phyloP scores from a whole-genome alignment of 2,329 filamentous ascomycete species.

The Bipolaris victoriae region DNA sequence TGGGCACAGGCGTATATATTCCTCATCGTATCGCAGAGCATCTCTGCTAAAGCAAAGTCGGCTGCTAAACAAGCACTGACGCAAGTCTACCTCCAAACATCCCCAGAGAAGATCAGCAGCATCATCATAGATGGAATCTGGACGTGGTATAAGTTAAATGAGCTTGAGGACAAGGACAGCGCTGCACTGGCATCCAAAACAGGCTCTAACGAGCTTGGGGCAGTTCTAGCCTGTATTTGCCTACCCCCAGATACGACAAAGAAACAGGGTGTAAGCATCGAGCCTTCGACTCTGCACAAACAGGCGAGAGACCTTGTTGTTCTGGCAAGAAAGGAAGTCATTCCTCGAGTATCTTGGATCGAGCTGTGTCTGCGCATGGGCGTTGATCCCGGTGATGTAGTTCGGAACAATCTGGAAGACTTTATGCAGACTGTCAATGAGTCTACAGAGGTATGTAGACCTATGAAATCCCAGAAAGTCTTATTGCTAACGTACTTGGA shows the following conservation, averaged over 20 bases:
- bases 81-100: slow-evolving; percentile 63
- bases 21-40: slow-evolving; percentile 67
- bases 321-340: slow-evolving; percentile 76
- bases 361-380: slow-evolving; percentile 79
- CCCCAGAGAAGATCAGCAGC: slow-evolving; percentile 64
- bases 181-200: slow-evolving; percentile 70
- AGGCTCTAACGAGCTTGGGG: slow-evolving; percentile 67
- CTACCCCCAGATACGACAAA: slow-evolving; percentile 60
- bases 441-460: slow-evolving; percentile 59
- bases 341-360: slow-evolving; percentile 86
- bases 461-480: slow-evolving; percentile 16
- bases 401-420: slow-evolving; percentile 65
- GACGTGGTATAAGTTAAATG: slow-evolving; percentile 74
- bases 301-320: slow-evolving; percentile 81
- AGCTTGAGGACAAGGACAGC: slow-evolving; percentile 77
- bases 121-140: slow-evolving; percentile 76
- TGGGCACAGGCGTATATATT: slow-evolving; percentile 92
- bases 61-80: slow-evolving; percentile 68
- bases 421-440: slow-evolving; percentile 72
- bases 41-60: slow-evolving; percentile 68
- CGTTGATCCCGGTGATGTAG: slow-evolving; percentile 81
- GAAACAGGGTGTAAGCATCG: slow-evolving; percentile 52
- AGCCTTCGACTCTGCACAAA: slow-evolving; percentile 61
- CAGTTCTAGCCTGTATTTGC: slow-evolving; percentile 68
- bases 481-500: slow-evolving; percentile 5